These are phyloP conservation scores for Rhytidiadelphus loreus DNA, from an alignment of 225 moss, liverwort and hornwort species.

Conservation along the genomic window DNA sequence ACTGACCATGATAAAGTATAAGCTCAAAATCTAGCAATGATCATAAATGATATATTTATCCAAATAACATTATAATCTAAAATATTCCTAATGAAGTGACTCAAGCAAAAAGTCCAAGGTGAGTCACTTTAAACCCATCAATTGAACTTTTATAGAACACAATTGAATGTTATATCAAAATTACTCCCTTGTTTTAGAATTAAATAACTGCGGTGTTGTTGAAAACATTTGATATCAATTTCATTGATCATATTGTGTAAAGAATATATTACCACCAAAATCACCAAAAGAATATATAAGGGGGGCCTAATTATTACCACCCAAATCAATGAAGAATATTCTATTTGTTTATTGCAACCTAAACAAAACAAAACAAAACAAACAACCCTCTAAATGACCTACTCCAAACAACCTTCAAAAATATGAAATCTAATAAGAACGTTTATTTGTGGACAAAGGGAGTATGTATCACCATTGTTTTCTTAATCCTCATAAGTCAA, in stretches of 20 bases:
- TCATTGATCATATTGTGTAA: background rate
- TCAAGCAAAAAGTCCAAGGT: background rate
- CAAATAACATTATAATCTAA: background rate
- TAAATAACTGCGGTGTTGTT: fast-evolving
- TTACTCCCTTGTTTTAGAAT: background rate
- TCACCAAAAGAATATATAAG: no score
- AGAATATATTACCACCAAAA: background rate
- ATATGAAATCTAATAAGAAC: background rate
- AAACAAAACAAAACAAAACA: no score
- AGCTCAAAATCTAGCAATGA: no score
- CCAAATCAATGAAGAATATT: background rate
- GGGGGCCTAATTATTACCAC: fast-evolving
- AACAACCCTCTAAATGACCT: background rate
- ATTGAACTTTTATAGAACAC: background rate
- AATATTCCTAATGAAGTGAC: no score
- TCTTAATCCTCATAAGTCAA: background rate
- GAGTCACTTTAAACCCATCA: background rate
- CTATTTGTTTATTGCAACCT: background rate
- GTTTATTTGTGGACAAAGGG: background rate
- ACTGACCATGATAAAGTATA: background rate
- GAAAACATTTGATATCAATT: background rate
- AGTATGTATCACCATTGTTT: background rate
- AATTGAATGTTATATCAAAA: background rate
- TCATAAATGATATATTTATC: background rate
- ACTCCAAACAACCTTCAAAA: background rate